A percentile compares a stretch with the other conserved stretches of the same genome.
These are phyloP conservation scores for Tolypocladium guangdongense DNA, from an alignment of 2,329 filamentous ascomycete genomes.

Conservation along the genomic window DNA sequence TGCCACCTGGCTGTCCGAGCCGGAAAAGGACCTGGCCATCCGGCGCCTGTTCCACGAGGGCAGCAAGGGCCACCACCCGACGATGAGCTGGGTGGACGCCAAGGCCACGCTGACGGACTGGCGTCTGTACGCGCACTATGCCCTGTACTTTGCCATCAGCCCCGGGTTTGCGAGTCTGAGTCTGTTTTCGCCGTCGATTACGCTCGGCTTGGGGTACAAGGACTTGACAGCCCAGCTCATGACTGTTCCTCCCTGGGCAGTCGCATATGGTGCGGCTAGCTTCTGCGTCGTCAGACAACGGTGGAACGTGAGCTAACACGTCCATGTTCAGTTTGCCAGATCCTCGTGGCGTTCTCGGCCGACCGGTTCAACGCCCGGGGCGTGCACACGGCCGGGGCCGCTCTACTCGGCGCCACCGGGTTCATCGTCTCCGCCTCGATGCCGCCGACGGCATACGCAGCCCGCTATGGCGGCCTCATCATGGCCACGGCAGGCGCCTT, in stretches of 20 bases:
- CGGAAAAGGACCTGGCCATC: constrained; percentile 46
- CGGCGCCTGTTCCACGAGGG: constrained; percentile 34
- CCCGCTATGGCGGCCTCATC: constrained; percentile 60
- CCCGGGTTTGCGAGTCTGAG: constrained; percentile 48
- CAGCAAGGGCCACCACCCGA: constrained; percentile 47
- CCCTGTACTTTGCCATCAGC: constrained; percentile 39
- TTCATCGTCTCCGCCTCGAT: constrained; percentile 54
- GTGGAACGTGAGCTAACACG: constrained; percentile 5
- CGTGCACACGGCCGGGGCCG: constrained; percentile 29
- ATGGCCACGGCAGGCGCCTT: constrained; percentile 57
- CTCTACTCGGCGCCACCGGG: constrained; percentile 32
- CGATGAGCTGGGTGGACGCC: constrained; percentile 56
- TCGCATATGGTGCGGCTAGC: constrained; percentile 40
- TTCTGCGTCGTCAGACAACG: too few relatives aligned
- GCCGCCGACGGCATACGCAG: constrained; percentile 44
- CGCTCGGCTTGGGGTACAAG: constrained; percentile 37
- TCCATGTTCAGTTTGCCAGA: constrained; percentile 22
- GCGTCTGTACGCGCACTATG: constrained; percentile 56
- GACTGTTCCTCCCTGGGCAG: constrained; percentile 55
- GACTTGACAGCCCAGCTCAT: constrained; percentile 52
- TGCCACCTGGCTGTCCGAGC: constrained; percentile 47
- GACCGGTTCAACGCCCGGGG: constrained; percentile 49
- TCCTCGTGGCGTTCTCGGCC: constrained; percentile 44
- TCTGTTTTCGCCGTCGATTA: constrained; percentile 52
- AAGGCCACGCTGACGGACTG: constrained; percentile 56